Conservation (phyloP, 805 yeast species). For the Clavispora vitiphila region DNA sequence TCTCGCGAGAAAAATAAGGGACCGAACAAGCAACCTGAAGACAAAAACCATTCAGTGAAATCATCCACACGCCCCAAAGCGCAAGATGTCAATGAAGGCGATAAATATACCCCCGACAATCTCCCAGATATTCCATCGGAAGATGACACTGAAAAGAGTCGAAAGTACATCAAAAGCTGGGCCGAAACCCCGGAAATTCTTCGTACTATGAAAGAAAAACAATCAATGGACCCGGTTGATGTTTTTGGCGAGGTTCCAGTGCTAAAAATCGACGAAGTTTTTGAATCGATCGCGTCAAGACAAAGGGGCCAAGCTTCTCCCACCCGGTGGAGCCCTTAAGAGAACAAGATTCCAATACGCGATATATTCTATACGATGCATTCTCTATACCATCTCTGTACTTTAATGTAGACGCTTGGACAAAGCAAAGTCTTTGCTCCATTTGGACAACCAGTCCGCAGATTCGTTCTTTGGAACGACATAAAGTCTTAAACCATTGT, state of each 20-base stretch:
- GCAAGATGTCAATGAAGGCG: background rate
- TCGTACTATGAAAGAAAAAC: constrained; percentile 21
- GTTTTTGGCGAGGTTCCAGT: constrained; percentile 76
- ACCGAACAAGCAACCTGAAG: background rate
- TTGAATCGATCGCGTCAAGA: constrained; percentile 47
- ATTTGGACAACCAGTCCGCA: constrained; percentile 56
- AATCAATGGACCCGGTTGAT: constrained; percentile 52
- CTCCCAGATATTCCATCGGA: constrained; percentile 41
- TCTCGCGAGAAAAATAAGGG: constrained; percentile 4
- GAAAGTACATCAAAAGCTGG: constrained; percentile 24
- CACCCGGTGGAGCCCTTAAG: constrained; percentile 24
- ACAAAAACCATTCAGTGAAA: constrained; percentile 1
- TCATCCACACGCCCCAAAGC: background rate
- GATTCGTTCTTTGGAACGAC: constrained; percentile 73
- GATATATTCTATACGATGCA: too few species aligned
- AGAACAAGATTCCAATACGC: background rate
- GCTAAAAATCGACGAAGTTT: constrained; percentile 64
- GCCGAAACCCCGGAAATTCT: constrained; percentile 35
- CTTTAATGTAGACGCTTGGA: constrained; percentile 23
- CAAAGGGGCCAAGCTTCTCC: constrained; percentile 54
- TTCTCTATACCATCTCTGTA: too few species aligned
- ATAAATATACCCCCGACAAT: constrained; percentile 12
- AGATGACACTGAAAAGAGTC: constrained; percentile 22
- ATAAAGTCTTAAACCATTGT: constrained; percentile 63
- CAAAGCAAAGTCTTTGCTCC: constrained; percentile 62